Base-by-base conservation (phyloP, 2,329 filamentous ascomycete species). In the Dothidotthia symphoricarpi region DNA sequence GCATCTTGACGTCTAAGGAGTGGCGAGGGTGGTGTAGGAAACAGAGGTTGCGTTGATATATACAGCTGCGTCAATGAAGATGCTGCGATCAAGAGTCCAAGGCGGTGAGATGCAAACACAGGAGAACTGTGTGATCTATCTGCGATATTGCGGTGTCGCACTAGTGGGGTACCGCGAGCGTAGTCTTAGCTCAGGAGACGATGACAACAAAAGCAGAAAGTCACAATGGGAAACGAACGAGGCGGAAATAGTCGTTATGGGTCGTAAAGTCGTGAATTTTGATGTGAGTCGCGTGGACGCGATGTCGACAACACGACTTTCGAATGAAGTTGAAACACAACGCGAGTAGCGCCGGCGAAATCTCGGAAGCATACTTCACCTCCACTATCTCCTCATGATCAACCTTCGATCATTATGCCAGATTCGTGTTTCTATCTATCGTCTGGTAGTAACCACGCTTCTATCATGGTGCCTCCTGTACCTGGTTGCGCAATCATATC, bases 211-310 rank as follows among this genome's bases (percentile, higher is more conserved):
- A 27, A 26, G 25, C 24, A 16, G 31, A 27, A 28, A 28, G 16
- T 44, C 41, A 39, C 32, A 46, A 45, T 39, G 38, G 47, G 43
- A 41, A 51, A 41, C 32, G 41, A 34, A 47, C 31, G 39, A 41
- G 46, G 45, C 47, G 46, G 43, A 47, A 51, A 5, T 40, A 37
- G 45, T 55, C 51, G 55, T 57, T 49, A 59, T 49, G 47, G 48
- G 53, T 60, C 58, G 55, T 62, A 53, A 62, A 39, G 48, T 61
- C 51, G 53, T 61, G 33, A 59, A 53, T 41, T 16, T 49, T 34
- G 36, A 38, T 27, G 19, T 22, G 19, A 22, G 19, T 22, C 19
- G 19, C 19, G 19, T 41, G 39, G 29, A 34, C 37, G 38, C 32
- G 25, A 36, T 27, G 30, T 41, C 38, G 39, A 34, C 37, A 28